Evolutionary conservation across 2,329 filamentous ascomycete genomes (phyloP).

Genomic region (Aphanoascus verrucosus): DNA sequence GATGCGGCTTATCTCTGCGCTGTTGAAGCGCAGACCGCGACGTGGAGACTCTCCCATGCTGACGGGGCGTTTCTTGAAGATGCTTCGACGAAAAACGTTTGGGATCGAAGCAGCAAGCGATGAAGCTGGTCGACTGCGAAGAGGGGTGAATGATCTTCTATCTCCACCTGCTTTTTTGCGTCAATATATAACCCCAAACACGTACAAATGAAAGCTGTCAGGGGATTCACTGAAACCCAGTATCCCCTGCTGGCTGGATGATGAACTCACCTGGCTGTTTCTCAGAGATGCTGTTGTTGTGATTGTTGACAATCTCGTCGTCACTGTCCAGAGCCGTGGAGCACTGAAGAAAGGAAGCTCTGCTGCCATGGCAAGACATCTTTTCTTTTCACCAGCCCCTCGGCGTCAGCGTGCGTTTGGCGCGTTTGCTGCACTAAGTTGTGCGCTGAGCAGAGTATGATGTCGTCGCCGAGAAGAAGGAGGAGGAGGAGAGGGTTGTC

Average conservation of each 20-base stretch:
- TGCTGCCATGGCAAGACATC: conserved; percentile 10
- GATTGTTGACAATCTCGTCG: conserved; percentile 7
- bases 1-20: conserved; percentile 10
- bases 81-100: conserved; percentile 1
- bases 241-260: neutral
- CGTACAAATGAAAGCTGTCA: neutral
- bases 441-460: conserved; percentile 1
- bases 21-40: conserved; percentile 11
- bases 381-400: neutral
- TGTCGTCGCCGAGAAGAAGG: neutral
- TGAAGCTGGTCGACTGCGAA: neutral
- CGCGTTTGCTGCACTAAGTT: neutral
- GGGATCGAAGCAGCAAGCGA: conserved; percentile 1
- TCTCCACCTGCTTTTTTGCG: neutral
- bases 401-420: neutral
- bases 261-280: conserved; percentile 5
- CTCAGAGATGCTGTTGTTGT: conserved; percentile 3
- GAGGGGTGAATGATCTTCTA: conserved; percentile 2
- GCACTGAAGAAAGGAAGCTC: conserved; percentile 10
- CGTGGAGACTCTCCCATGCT: conserved; percentile 22
- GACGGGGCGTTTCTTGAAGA: conserved; percentile 18
- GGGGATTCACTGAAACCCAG: neutral
- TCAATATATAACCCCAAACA: neutral
- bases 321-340: conserved; percentile 6
- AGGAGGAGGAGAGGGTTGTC: neutral